Conservation (phyloP, 2,329 filamentous ascomycete genomes). For the Lachnellula cervina region DNA sequence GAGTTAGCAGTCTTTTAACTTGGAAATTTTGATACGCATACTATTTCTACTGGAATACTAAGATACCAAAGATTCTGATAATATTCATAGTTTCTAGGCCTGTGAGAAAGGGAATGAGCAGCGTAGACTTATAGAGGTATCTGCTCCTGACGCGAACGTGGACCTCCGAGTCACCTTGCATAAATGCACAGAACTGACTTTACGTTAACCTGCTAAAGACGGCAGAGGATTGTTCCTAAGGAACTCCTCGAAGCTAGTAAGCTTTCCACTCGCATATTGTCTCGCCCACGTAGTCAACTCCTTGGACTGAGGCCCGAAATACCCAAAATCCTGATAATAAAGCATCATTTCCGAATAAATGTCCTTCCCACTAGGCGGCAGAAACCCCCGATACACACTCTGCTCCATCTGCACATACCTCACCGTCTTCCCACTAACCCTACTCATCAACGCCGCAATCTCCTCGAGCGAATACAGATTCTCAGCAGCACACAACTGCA, state of each 20-base stretch:
- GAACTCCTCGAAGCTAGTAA: slow-evolving; percentile 34
- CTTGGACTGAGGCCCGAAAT: slow-evolving; percentile 32
- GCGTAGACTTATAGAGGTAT: too few species aligned
- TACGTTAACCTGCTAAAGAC: neutral
- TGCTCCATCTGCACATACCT: slow-evolving; percentile 13
- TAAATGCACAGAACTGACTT: too few species aligned
- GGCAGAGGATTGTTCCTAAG: slow-evolving; percentile 26
- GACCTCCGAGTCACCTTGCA: too few species aligned
- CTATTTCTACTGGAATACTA: too few species aligned
- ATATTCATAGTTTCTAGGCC: too few species aligned
- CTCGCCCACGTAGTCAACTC: slow-evolving; percentile 30
- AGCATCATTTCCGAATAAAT: slow-evolving; percentile 21
- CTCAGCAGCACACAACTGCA: slow-evolving; percentile 41
- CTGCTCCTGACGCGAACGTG: too few species aligned
- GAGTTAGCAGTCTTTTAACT: too few species aligned
- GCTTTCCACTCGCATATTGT: slow-evolving; percentile 27
- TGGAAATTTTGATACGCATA: too few species aligned
- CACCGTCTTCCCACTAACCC: slow-evolving; percentile 30
- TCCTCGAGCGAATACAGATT: slow-evolving; percentile 33
- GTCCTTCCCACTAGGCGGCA: slow-evolving; percentile 9
- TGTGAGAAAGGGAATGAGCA: too few species aligned
- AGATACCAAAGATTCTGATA: too few species aligned
- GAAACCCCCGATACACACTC: slow-evolving; percentile 6
- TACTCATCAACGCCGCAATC: slow-evolving; percentile 29
- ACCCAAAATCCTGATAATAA: slow-evolving; percentile 32